Evolutionary conservation across 371 early-diverging fungal species (phyloP), one percentile per base, ranked within the genome.

Genomic region (Actinomucor elegans): DNA sequence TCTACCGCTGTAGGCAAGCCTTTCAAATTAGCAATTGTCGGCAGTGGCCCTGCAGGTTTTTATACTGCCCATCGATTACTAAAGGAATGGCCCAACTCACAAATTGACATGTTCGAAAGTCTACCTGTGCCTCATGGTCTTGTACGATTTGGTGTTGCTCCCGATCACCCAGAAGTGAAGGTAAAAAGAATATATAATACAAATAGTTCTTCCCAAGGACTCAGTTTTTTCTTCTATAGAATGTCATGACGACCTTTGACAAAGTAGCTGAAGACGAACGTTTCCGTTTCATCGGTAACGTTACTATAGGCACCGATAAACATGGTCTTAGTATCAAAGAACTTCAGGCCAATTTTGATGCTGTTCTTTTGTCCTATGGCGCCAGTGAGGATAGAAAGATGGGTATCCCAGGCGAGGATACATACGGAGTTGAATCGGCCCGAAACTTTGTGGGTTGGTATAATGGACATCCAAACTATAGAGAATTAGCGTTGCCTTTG

Each of bases 101-200:
- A 67, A 10, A 67, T 98, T 32, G 95, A 97, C 67, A 88, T 99
- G 75, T 91, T 85, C 59, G 99, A 98, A 61, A 74, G 76, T 18
- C 71, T 90, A 1, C 91, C 95, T 2, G 80, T 90, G 1, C 98
- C 98, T 7, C 91, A 89, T 69, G 99, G 99, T 0, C 80, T 97
- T 21, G 94, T 94, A 11, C 86, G 97, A 3, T 97, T 84, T 67
- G 98, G 99, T 26, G 98, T 99, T 4, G 98, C 99, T n/a, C 98
- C 99, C 3, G 98, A 98, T 69, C 98, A 99, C 65, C 94, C 93
- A 3, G 98, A 96, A 70, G 97, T 98, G 23, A 97, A 97, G 83
- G 91, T 91, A 83, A 33, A 10, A 17, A 14, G 12, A 23, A n/a
- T 12, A 5, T n/a, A 7, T n/a, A 1, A 17, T 31, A 45, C n/a